A percentile compares a stretch with the other conserved stretches of the same genome.
These are phyloP conservation scores for Monotropa hypopitys DNA, from an alignment of 179 eudicot genomes.

Conservation along the genomic window DNA sequence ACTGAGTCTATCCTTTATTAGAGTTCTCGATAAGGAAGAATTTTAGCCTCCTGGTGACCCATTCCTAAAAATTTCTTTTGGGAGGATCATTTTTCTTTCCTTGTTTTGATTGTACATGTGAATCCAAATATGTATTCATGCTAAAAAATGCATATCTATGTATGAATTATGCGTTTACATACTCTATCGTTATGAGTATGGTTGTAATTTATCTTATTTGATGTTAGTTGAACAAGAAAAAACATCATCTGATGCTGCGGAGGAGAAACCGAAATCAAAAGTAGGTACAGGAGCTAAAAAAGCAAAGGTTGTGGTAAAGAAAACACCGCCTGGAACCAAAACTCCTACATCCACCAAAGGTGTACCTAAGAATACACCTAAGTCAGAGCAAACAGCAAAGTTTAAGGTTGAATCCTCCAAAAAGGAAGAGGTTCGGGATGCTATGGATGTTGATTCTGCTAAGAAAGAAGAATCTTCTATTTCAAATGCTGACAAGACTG, in stretches of 20 bases:
- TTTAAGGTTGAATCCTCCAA: slow-evolving; percentile 19
- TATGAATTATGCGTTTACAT: neutral
- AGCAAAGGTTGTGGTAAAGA: slow-evolving; percentile 27
- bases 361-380: slow-evolving; percentile 17
- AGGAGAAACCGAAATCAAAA: slow-evolving; percentile 23
- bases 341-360: slow-evolving; percentile 34
- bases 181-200: neutral
- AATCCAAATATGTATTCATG: neutral
- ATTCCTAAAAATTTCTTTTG: neutral
- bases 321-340: slow-evolving; percentile 28
- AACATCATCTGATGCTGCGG: slow-evolving; percentile 20
- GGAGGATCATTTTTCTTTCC: neutral
- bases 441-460: slow-evolving; percentile 9
- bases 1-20: neutral
- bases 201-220: neutral
- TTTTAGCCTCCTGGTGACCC: neutral
- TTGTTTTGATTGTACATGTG: neutral
- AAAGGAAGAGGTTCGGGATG: slow-evolving; percentile 17
- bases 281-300: slow-evolving; percentile 24
- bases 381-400: slow-evolving; percentile 17
- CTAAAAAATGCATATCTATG: neutral
- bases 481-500: slow-evolving; percentile 18
- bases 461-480: slow-evolving; percentile 12
- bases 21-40: neutral
- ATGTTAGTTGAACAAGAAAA: slow-evolving; percentile 30